These are phyloP conservation scores for Stenocarpella maydis DNA, from an alignment of 2,329 filamentous ascomycete species.

Conservation along the genomic window DNA sequence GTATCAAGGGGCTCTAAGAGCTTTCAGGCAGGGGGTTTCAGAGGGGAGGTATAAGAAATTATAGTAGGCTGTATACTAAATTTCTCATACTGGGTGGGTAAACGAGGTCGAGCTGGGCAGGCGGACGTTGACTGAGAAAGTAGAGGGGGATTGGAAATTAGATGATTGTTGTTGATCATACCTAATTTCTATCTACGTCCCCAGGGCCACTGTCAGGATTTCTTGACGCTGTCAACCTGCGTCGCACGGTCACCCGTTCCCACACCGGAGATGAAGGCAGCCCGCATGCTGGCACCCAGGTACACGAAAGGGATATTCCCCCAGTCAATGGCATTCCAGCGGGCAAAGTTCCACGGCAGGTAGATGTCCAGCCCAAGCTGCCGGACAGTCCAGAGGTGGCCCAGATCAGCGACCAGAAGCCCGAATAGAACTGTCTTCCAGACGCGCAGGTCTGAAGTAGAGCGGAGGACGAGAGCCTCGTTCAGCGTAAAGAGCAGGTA, in stretches of 20 bases:
- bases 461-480: slow-evolving; percentile 77
- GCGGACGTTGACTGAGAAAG: no score
- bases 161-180: no score
- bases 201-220: background rate
- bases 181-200: no score
- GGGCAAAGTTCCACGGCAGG: slow-evolving; percentile 58
- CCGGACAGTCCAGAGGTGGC: slow-evolving; percentile 74
- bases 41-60: no score
- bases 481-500: slow-evolving; percentile 81
- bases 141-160: no score
- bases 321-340: slow-evolving; percentile 74
- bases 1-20: no score
- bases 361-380: slow-evolving; percentile 69
- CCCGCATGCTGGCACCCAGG: slow-evolving; percentile 65
- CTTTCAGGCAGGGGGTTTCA: no score
- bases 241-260: slow-evolving; percentile 51
- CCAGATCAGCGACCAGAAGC: slow-evolving; percentile 77
- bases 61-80: no score
- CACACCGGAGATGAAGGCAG: slow-evolving; percentile 66
- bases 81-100: no score
- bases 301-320: slow-evolving; percentile 78
- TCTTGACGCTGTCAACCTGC: slow-evolving; percentile 34
- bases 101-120: no score
- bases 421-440: slow-evolving; percentile 74
- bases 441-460: slow-evolving; percentile 72